phyloP scores from a whole-genome alignment of 148 eudicot species.

The Rhododendron molle region DNA sequence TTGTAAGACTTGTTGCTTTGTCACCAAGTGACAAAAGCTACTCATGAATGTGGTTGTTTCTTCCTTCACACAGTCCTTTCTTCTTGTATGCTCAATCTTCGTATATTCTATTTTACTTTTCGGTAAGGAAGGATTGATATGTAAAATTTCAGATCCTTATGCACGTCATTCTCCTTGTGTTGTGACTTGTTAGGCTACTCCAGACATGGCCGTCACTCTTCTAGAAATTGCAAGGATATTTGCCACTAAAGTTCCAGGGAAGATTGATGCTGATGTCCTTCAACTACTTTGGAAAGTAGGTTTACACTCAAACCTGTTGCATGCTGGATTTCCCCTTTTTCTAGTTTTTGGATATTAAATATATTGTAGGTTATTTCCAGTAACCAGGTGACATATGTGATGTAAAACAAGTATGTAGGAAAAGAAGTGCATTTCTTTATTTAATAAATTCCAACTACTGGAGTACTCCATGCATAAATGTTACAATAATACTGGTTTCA shows the following conservation, averaged over 20 bases:
- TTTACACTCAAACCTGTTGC: not conserved
- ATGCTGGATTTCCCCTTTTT: not conserved
- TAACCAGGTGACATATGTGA: not conserved
- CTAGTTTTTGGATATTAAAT: not conserved
- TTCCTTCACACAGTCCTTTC: not conserved
- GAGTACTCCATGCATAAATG: not conserved
- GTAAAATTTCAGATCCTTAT: not conserved
- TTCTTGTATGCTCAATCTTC: not conserved
- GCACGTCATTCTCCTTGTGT: slow-evolving; percentile 6
- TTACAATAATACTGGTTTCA: not conserved
- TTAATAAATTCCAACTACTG: not conserved
- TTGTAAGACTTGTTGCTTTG: not conserved
- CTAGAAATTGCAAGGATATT: slow-evolving; percentile 95
- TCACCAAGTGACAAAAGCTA: not conserved
- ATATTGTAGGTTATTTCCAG: not conserved
- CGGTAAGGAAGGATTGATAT: not conserved
- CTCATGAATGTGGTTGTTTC: not conserved
- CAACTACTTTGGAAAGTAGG: slow-evolving; percentile 98
- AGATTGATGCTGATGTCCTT: slow-evolving; percentile 96
- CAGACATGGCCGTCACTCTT: slow-evolving; percentile 98
- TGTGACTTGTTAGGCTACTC: slow-evolving; percentile 66
- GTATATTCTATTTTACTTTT: not conserved
- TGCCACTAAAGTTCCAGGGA: slow-evolving; percentile 99
- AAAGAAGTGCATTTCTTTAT: not conserved
- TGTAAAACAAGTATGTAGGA: not conserved